Evolutionary conservation across 176 grass and related monocot species (phyloP), one percentile per base, ranked within the genome.

Genomic region (Lolium multiflorum): DNA sequence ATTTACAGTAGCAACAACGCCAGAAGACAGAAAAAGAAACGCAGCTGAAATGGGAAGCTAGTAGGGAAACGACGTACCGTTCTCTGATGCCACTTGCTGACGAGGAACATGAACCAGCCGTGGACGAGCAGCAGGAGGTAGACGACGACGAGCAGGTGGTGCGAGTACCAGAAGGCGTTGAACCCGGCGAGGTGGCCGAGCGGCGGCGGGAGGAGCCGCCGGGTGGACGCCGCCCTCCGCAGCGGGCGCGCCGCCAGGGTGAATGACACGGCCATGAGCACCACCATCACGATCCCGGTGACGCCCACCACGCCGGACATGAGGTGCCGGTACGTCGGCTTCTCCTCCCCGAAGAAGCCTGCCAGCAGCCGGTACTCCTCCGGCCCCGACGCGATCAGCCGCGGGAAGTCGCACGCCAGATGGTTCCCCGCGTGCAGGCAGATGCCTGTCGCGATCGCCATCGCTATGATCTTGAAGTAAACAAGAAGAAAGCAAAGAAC

Each of bases 101-200:
- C 84, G 63, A 97, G 81, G 83, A 86, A 97, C 74, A 92, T 61
- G 92, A 92, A 94, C 83, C 93, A 94, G 15, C 95, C 86, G 31
- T 97, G 95, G 22, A 91, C 76, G 44, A 97, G 77, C 24, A 97
- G 94, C 13, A 97, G 85, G 22, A 81, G 79, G 64, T 94, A 97
- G 82, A 90, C 94, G 82, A 94, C 76, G 38, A 87, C 86, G 54
- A 94, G 90, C n/a, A 97, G 88, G 88, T 97, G 94, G 83, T 97
- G 94, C 24, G 94, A 97, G 88, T 97, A 97, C 94, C 94, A 97
- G 71, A 94, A 97, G 56, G 92, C 90, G 78, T 97, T 97, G 90
- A 97, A 94, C 0, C 94, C 94, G 59, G 92, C 91, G 51, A 97
- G 94, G 65, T 89, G 92, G 58, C 88, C 81, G 13, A 92, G 56